Evolutionary conservation across 768 basidiomycete genomes (phyloP), one percentile per base, ranked within the genome.

Genomic region (Strobilomyces confusus): DNA sequence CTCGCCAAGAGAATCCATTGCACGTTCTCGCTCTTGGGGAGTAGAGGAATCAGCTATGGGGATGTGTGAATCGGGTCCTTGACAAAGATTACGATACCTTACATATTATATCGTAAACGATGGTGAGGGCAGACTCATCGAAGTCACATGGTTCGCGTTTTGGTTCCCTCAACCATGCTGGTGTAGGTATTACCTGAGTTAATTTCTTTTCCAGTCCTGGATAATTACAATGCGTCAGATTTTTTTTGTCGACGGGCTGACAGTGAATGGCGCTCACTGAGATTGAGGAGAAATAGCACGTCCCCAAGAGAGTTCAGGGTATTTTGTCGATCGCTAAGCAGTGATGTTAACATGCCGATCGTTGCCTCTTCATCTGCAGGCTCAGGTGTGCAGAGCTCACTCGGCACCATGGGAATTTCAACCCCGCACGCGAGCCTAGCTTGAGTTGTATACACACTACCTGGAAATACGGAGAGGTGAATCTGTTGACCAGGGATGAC

Each of bases 401-500:
- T 40, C 29, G 29, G 23, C 13, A 30, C 8, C 8, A 6, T 29
- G 9, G 53, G 41, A 8, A 55, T 48, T 29, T 33, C 20, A 22
- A 51, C n/a, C 0, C 26, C 20, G 8, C 22, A 14, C 9, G 29
- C 22, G 12, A 58, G 44, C 15, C 36, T 51, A 9, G 53, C 57
- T 9, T 5, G n/a, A n/a, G 55, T 41, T 26, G 29, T 23, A n/a
- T 56, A 56, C 13, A 44, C 22, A 14, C 44, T 38, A 1, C 46
- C 45, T 1, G 44, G 13, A 2, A 48, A 23, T 2, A 29, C 34
- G 17, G 55, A 56, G 19, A 9, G 23, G 29, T 53, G 55, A n/a
- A 56, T 44, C 2, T 26, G 22, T 26, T 56, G 55, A 11, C 12
- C 5, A 33, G 55, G 55, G 22, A 56, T 48, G 14, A 56, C 47